These are phyloP conservation scores for Kregervanrija pseudodelftensis DNA, from an alignment of 805 yeast genomes.

Conservation along the genomic window DNA sequence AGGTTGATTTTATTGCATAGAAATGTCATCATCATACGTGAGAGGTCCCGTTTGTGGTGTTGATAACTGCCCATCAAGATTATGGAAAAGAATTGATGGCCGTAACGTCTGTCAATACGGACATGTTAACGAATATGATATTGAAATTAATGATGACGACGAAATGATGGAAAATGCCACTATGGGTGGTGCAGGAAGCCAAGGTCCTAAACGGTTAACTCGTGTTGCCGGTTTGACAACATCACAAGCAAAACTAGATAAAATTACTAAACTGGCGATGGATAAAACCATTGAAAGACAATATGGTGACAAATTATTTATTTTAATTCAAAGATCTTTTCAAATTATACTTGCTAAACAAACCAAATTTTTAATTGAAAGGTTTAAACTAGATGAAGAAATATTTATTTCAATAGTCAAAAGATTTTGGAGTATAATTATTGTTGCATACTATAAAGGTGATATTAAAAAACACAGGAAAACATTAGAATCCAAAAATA, in stretches of 20 bases:
- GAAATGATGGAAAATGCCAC: slow-evolving; percentile 44
- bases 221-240: slow-evolving; percentile 38
- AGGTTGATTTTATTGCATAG: too few relatives aligned
- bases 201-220: slow-evolving; percentile 39
- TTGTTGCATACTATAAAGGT: neutral
- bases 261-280: slow-evolving; percentile 8
- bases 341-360: slow-evolving; percentile 42
- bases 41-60: slow-evolving; percentile 85
- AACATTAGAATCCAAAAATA: neutral
- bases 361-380: slow-evolving; percentile 31
- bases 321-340: slow-evolving; percentile 15
- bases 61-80: slow-evolving; percentile 77
- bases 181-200: slow-evolving; percentile 48
- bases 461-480: neutral
- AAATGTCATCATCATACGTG: slow-evolving; percentile 22
- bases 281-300: slow-evolving; percentile 10
- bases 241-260: slow-evolving; percentile 8
- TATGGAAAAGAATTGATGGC: slow-evolving; percentile 72
- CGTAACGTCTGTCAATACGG: slow-evolving; percentile 82
- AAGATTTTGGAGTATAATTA: slow-evolving; percentile 17
- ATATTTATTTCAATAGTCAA: slow-evolving; percentile 26
- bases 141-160: slow-evolving; percentile 79
- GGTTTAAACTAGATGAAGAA: slow-evolving; percentile 14
- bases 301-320: slow-evolving; percentile 19
- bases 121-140: slow-evolving; percentile 75